These are phyloP conservation scores for Pseudonitzschia pungens DNA, from an alignment of 108 stramenopile species.

Conservation along the genomic window DNA sequence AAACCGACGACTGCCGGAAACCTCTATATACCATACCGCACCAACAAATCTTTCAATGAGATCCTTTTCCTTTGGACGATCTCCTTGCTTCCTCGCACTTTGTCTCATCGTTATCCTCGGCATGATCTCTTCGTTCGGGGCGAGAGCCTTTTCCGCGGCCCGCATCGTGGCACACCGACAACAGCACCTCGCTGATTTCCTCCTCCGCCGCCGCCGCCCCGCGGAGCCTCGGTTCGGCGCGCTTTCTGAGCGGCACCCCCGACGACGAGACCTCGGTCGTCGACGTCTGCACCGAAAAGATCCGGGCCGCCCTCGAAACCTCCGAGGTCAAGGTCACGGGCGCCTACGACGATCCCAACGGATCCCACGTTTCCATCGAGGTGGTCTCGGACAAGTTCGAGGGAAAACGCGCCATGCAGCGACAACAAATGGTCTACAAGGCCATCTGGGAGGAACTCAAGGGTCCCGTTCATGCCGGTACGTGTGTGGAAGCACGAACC, in stretches of 20 bases:
- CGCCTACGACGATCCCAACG: constrained; percentile 89
- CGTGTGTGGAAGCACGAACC: too few relatives aligned
- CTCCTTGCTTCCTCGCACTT: not conserved
- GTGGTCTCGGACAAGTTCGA: constrained; percentile 77
- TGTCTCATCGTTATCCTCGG: constrained; percentile 17
- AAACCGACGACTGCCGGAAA: not conserved
- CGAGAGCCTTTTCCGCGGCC: constrained; percentile 24
- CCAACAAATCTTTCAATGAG: not conserved
- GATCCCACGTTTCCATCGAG: constrained; percentile 84
- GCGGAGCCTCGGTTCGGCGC: too few relatives aligned
- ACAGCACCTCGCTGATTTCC: not conserved
- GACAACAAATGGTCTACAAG: constrained; percentile 93
- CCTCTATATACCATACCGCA: too few relatives aligned
- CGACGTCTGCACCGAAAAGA: constrained; percentile 69
- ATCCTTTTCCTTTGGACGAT: not conserved
- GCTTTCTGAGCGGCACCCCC: constrained; percentile 15
- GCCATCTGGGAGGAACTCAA: constrained; percentile 92
- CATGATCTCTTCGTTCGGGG: constrained; percentile 29
- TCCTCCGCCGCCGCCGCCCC: too few relatives aligned
- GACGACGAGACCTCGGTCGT: constrained; percentile 63
- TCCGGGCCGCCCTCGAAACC: constrained; percentile 66
- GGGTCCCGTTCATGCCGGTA: constrained; percentile 80
- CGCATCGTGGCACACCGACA: not conserved
- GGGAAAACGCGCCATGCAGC: constrained; percentile 82
- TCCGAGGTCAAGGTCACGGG: constrained; percentile 81